Conservation (phyloP, 129 eudicot species). For the Ambrosia trifida region DNA sequence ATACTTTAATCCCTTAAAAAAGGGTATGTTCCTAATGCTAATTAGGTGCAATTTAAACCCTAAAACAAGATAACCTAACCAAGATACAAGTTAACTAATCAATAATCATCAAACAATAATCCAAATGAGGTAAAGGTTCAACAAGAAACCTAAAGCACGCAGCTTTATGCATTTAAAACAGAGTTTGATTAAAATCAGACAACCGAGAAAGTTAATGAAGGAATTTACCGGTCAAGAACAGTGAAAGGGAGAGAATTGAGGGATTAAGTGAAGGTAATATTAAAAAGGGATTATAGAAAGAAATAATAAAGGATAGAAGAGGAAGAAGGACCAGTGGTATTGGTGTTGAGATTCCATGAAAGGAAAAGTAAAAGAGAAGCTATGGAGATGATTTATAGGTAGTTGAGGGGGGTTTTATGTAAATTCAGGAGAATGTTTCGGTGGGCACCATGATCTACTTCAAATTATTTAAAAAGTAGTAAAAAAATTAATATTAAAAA, state of each 20-base stretch:
- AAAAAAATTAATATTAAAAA: constrained; percentile 5
- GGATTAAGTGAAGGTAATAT: neutral
- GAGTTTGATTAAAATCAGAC: neutral
- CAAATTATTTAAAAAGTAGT: no score
- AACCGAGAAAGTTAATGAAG: neutral
- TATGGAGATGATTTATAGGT: constrained; percentile 8
- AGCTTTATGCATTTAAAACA: neutral
- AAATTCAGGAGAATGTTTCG: constrained; percentile 33
- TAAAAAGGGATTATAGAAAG: neutral
- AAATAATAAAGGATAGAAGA: constrained; percentile 14
- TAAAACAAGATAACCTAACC: constrained; percentile 1
- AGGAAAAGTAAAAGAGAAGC: neutral
- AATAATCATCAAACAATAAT: constrained; percentile 6
- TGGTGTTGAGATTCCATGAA: constrained; percentile 24
- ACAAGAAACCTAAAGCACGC: neutral
- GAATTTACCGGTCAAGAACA: constrained; percentile 21
- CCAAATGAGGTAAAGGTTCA: constrained; percentile 13
- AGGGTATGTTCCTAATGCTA: no score
- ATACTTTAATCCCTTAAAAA: constrained; percentile 8
- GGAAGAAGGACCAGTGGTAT: constrained; percentile 35
- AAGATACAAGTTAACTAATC: constrained; percentile 6
- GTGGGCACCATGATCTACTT: constrained; percentile 33
- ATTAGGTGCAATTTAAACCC: constrained; percentile 7
- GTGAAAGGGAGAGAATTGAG: constrained; percentile 5
- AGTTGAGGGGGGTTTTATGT: constrained; percentile 28